Evolutionary conservation across 2,329 filamentous ascomycete genomes (phyloP).

Genomic region (Aspergillus versicolor): DNA sequence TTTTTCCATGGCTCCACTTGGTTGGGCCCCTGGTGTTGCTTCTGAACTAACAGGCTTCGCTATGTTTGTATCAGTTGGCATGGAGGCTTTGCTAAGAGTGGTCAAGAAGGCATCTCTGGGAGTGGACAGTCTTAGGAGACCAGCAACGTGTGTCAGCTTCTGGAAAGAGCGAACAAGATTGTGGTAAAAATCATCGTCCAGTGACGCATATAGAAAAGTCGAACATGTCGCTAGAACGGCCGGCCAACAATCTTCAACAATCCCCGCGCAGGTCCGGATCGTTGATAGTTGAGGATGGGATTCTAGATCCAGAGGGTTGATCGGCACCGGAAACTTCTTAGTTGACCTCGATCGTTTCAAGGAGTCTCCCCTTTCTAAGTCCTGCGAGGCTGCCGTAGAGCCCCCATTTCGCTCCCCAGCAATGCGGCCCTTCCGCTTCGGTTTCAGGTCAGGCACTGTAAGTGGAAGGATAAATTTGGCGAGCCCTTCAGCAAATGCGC

Average conservation of each 20-base stretch:
- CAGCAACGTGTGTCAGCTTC: constrained; percentile 91
- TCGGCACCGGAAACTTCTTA: constrained; percentile 50
- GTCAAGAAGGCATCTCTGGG: constrained; percentile 93
- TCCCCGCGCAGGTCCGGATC: constrained; percentile 72
- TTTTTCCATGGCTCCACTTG: constrained; percentile 28
- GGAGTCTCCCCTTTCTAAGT: constrained; percentile 32
- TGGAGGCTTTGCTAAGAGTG: constrained; percentile 86
- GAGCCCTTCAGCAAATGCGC: constrained; percentile 83
- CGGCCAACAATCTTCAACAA: constrained; percentile 93
- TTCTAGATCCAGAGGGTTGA: constrained; percentile 77
- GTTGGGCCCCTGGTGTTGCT: constrained; percentile 21
- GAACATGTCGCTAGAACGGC: constrained; percentile 92
- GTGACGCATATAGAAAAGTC: constrained; percentile 85
- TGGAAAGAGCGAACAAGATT: constrained; percentile 89
- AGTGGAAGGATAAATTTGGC: constrained; percentile 91
- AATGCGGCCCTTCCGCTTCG: constrained; percentile 46
- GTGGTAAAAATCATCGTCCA: constrained; percentile 94
- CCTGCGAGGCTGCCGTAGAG: constrained; percentile 26
- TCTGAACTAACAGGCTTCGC: constrained; percentile 21
- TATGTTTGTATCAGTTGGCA: constrained; percentile 67
- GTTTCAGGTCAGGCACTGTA: constrained; percentile 72
- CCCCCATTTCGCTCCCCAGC: constrained; percentile 39
- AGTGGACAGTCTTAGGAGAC: constrained; percentile 77
- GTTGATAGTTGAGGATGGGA: constrained; percentile 70
- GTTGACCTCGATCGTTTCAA: constrained; percentile 23